Percentiles rank a stretch among this genome's conserved stretches.
Conservation (phyloP, 768 basidiomycete genomes). For the Chiua virens region DNA sequence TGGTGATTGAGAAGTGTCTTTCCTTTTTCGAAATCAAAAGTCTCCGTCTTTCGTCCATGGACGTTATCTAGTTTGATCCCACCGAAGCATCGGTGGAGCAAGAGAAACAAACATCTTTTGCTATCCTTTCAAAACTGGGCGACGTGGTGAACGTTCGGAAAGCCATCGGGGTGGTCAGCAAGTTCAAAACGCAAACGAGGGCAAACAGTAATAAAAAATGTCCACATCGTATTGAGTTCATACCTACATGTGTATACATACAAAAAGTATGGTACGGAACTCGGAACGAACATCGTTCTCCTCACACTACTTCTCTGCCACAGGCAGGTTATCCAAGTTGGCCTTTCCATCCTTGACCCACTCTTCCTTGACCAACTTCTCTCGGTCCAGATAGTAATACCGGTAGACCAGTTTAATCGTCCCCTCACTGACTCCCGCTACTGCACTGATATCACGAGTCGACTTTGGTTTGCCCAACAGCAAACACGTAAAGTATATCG, state of each 20-base stretch:
- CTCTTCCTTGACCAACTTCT: slow-evolving; percentile 80
- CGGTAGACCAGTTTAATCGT: slow-evolving; percentile 92
- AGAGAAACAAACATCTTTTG: slow-evolving; percentile 75
- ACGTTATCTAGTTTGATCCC: slow-evolving; percentile 74
- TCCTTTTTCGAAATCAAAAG: too few species aligned
- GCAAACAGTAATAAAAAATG: slow-evolving; percentile 21
- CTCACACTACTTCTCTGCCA: slow-evolving; percentile 18
- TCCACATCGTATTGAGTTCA: slow-evolving; percentile 8
- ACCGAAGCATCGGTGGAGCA: slow-evolving; percentile 60
- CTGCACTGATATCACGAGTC: slow-evolving; percentile 81
- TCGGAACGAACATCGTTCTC: not conserved
- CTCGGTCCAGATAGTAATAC: slow-evolving; percentile 69
- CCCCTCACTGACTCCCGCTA: slow-evolving; percentile 93
- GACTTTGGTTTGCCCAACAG: slow-evolving; percentile 74
- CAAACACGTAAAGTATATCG: slow-evolving; percentile 90
- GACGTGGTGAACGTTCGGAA: slow-evolving; percentile 83
- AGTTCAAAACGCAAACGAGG: slow-evolving; percentile 32
- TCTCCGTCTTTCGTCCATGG: too few species aligned
- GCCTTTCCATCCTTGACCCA: slow-evolving; percentile 84
- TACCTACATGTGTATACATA: slow-evolving; percentile 23
- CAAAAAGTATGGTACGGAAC: slow-evolving; percentile 17
- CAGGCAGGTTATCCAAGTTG: slow-evolving; percentile 33
- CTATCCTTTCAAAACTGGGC: slow-evolving; percentile 75
- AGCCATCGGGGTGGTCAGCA: slow-evolving; percentile 76
- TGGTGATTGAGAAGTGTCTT: too few species aligned